Evolutionary conservation across 345 rosid species (phyloP).

Genomic region (Theobroma cacao): DNA sequence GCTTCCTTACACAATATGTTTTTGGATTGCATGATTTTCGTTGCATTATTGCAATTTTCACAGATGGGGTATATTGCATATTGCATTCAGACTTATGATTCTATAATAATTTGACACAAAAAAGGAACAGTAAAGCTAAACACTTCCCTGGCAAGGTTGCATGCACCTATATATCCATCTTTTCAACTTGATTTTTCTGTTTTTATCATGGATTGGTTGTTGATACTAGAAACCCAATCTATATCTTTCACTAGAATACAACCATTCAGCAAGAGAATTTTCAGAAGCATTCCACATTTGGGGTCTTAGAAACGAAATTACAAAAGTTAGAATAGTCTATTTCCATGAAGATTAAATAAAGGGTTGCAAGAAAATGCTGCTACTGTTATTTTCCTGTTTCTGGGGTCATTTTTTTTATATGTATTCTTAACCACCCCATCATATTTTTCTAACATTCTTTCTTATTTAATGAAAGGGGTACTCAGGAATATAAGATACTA

Average conservation of each 20-base stretch:
- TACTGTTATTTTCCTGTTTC: no score
- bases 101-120: not conserved
- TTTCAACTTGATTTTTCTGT: not conserved
- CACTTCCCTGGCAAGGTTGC: not conserved
- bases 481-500: not conserved
- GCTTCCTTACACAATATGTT: not conserved
- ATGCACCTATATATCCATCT: not conserved
- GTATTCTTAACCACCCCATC: no score
- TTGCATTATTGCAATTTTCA: not conserved
- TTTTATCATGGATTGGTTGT: not conserved
- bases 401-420: no score
- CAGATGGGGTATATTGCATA: not conserved
- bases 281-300: no score
- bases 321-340: no score
- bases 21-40: not conserved
- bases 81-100: no score
- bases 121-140: not conserved
- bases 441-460: slow-evolving; percentile 4
- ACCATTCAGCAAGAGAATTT: no score
- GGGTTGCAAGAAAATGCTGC: no score
- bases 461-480: not conserved
- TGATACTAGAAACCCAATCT: no score
- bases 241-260: no score
- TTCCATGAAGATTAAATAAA: no score
- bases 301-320: no score